These are phyloP conservation scores for Bacterosira constricta DNA, from an alignment of 108 stramenopile species.

Conservation along the genomic window DNA sequence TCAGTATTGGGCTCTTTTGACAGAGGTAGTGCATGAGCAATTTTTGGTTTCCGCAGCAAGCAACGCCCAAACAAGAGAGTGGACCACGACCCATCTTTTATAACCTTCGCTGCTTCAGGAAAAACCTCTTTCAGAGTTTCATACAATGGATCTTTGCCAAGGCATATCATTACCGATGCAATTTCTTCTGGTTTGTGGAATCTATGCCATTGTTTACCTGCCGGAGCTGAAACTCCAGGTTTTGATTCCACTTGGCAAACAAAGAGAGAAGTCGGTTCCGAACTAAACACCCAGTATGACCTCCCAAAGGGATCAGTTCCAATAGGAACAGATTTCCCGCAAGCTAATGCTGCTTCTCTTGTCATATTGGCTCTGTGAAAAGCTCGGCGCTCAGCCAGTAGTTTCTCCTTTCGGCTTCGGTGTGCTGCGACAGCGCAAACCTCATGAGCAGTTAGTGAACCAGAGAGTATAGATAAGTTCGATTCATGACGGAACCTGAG, in stretches of 20 bases:
- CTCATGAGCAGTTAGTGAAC: constrained; percentile 84
- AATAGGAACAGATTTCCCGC: constrained; percentile 78
- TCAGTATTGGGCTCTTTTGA: constrained; percentile 14
- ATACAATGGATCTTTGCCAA: constrained; percentile 66
- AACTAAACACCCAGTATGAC: constrained; percentile 77
- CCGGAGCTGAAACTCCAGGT: neutral
- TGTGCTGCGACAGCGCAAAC: constrained; percentile 84
- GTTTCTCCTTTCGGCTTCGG: constrained; percentile 65
- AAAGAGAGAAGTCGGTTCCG: constrained; percentile 68
- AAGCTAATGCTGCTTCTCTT: constrained; percentile 60
- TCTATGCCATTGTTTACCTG: constrained; percentile 56
- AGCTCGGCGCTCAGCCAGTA: constrained; percentile 55
- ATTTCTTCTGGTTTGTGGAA: constrained; percentile 71
- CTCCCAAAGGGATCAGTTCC: constrained; percentile 69
- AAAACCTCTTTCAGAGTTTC: constrained; percentile 64
- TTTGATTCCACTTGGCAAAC: constrained; percentile 42
- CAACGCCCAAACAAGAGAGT: constrained; percentile 57
- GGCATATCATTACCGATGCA: constrained; percentile 74
- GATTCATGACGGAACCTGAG: constrained; percentile 59
- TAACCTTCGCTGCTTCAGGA: constrained; percentile 51
- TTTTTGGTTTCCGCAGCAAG: constrained; percentile 17
- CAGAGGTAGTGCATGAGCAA: constrained; percentile 7
- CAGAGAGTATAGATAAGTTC: constrained; percentile 71
- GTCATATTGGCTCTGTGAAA: constrained; percentile 48
- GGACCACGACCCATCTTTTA: constrained; percentile 64